Conservation (phyloP, 2,329 filamentous ascomycete genomes). For the Drechmeria coniospora region DNA sequence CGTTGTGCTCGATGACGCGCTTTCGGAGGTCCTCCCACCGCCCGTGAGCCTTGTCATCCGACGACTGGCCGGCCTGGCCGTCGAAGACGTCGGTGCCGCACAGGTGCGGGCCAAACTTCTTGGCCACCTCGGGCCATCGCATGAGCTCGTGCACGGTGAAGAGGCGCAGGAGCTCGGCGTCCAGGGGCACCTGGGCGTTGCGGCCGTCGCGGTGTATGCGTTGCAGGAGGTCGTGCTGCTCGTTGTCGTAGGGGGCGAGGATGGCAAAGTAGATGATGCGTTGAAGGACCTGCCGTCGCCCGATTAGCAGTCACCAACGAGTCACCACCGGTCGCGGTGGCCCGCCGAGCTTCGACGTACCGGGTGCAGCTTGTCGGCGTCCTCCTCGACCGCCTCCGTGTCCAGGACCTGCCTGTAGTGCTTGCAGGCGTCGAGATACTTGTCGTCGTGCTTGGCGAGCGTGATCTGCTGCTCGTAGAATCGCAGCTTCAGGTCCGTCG, state of each 20-base stretch:
- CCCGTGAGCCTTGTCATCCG: slow-evolving; percentile 66
- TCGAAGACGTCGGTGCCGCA: slow-evolving; percentile 85
- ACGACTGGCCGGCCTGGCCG: slow-evolving; percentile 43
- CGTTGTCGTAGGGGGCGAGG: slow-evolving; percentile 92
- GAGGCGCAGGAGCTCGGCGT: slow-evolving; percentile 76
- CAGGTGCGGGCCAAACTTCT: slow-evolving; percentile 77
- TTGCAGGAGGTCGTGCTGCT: slow-evolving; percentile 93
- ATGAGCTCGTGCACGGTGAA: slow-evolving; percentile 95
- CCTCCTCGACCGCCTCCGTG: slow-evolving; percentile 86
- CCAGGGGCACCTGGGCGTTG: slow-evolving; percentile 60
- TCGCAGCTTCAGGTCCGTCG: slow-evolving; percentile 85
- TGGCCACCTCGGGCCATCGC: slow-evolving; percentile 90
- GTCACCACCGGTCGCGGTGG: background rate
- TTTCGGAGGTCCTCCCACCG: slow-evolving; percentile 93
- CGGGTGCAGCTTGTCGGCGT: slow-evolving; percentile 69
- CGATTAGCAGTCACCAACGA: background rate
- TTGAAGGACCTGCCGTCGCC: slow-evolving; percentile 55
- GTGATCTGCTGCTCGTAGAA: slow-evolving; percentile 98
- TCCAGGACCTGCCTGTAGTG: slow-evolving; percentile 94
- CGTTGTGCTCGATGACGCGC: slow-evolving; percentile 98
- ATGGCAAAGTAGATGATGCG: slow-evolving; percentile 97
- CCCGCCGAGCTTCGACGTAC: slow-evolving; percentile 33
- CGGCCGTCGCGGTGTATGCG: slow-evolving; percentile 77
- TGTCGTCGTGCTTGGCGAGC: slow-evolving; percentile 89
- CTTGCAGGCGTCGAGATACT: slow-evolving; percentile 96